Base-by-base conservation (phyloP, 23 red algal species). In the Agarophyton chilense region DNA sequence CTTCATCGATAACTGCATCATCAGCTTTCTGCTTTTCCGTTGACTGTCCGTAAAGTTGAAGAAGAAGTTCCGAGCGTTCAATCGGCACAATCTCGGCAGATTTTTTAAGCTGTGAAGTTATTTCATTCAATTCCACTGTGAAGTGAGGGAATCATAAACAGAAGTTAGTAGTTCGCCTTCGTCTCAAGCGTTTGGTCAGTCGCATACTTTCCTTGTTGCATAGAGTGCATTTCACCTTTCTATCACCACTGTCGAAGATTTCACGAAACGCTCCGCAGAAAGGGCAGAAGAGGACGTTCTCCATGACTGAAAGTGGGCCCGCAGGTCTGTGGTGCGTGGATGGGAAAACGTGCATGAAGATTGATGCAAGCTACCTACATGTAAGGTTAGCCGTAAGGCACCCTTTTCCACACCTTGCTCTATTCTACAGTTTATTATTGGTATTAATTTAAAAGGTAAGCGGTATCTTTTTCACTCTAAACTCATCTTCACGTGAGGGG, bases 1-100 rank as follows among this genome's bases (percentile, higher is more conserved):
- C 80, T 49, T 96, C 94, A 25, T 90, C 84, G 22, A 96, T 92
- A 28, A 78, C 71, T 31, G 85, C 85, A 42, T 89, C 85, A 54
- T 89, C 75, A 8, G 73, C 50, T 44, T 26, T 66, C 8, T 21
- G 45, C 24, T 55, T 40, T 14, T 63, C 53, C 21, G 41, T 44
- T 44, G 63, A 28, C 0, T 58, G 71, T 31, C 71, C 73, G 42
- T 77, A 89, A 0, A 89, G 72, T 49, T 72, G 85, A 45, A 78
- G 85, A 34, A 89, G 73, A 47, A 89, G 53, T 10, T 74, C 52
- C 25, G 85, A 89, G 43, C 85, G 85, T 33, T 74, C 67, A 56
- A 89, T 89, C 19, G 41, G 85, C 41, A 89, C 22, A 28, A 61
- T 43, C 39, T 58, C 53, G 3, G 54, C 53, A 63, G 54, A 45